These are phyloP conservation scores for Karstenula rhodostoma DNA, from an alignment of 2,329 filamentous ascomycete species.

Conservation along the genomic window DNA sequence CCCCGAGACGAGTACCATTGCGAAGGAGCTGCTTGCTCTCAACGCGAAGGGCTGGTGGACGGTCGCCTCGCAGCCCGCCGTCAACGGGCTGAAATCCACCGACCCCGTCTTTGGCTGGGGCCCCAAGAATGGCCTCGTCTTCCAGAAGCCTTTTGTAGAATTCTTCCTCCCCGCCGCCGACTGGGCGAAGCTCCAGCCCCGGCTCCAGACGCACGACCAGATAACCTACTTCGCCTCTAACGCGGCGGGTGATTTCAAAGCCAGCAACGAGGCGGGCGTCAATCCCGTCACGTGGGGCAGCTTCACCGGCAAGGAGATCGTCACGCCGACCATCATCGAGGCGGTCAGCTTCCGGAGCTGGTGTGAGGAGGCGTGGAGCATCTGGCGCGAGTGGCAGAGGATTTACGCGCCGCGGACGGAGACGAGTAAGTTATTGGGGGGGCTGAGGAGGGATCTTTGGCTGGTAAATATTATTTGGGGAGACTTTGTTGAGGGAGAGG, in stretches of 20 bases:
- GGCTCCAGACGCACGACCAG: constrained; percentile 71
- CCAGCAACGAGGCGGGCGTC: constrained; percentile 71
- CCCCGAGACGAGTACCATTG: constrained; percentile 84
- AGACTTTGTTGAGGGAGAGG: constrained; percentile 74
- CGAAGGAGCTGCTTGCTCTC: constrained; percentile 74
- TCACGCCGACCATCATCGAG: constrained; percentile 96
- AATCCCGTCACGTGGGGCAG: constrained; percentile 98
- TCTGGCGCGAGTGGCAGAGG: constrained; percentile 92
- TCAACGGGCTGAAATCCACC: constrained; percentile 81
- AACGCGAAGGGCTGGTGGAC: constrained; percentile 95
- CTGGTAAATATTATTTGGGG: constrained; percentile 91
- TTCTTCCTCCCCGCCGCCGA: constrained; percentile 83
- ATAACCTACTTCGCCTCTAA: constrained; percentile 92
- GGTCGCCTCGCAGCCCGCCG: constrained; percentile 91
- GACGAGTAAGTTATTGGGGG: constrained; percentile 75
- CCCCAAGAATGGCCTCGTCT: constrained; percentile 89
- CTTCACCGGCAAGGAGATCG: constrained; percentile 94
- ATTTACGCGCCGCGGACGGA: constrained; percentile 80
- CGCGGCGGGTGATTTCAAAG: constrained; percentile 76
- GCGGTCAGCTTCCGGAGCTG: constrained; percentile 93
- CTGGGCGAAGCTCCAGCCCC: constrained; percentile 72
- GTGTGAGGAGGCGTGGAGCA: constrained; percentile 94
- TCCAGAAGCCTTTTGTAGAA: constrained; percentile 98
- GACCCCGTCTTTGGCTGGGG: constrained; percentile 92
- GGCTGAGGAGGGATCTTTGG: constrained; percentile 76